Percentiles rank a stretch among this genome's conserved stretches.
Conservation (phyloP, 2,329 filamentous ascomycete species). For the Phoma sp. region DNA sequence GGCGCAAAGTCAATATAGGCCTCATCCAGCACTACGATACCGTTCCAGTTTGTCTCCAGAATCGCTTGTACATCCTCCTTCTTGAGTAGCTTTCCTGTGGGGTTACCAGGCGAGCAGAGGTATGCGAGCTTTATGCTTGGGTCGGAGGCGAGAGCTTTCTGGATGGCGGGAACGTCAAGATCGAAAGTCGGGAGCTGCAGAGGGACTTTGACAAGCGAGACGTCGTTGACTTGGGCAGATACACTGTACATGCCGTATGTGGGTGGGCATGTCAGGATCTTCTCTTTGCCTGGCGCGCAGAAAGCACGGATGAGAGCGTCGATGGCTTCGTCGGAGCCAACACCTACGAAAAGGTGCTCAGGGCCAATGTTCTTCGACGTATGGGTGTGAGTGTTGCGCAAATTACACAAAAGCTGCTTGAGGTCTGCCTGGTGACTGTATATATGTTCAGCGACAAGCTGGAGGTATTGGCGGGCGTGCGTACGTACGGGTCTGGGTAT, state of each 20-base stretch:
- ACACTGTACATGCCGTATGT: slow-evolving; percentile 99
- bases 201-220: slow-evolving; percentile 84
- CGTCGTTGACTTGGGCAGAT: slow-evolving; percentile 91
- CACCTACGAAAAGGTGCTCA: slow-evolving; percentile 89
- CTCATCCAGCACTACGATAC: slow-evolving; percentile 90
- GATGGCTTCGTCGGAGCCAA: slow-evolving; percentile 96
- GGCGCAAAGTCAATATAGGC: slow-evolving; percentile 95
- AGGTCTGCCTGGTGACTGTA: slow-evolving; percentile 78
- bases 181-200: slow-evolving; percentile 76
- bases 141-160: slow-evolving; percentile 67
- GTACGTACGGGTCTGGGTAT: slow-evolving; percentile 81
- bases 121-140: slow-evolving; percentile 84
- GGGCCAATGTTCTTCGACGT: slow-evolving; percentile 75
- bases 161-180: slow-evolving; percentile 72
- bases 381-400: slow-evolving; percentile 86
- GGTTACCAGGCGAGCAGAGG: slow-evolving; percentile 93
- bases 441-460: not conserved
- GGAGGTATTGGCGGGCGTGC: not conserved
- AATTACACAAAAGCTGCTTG: slow-evolving; percentile 83
- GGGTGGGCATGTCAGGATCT: slow-evolving; percentile 91
- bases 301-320: slow-evolving; percentile 93
- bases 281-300: slow-evolving; percentile 84
- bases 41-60: slow-evolving; percentile 89
- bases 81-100: slow-evolving; percentile 78
- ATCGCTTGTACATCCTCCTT: slow-evolving; percentile 76